Evolutionary conservation across 805 yeast genomes (phyloP).

Genomic region (Brettanomyces custersianus): DNA sequence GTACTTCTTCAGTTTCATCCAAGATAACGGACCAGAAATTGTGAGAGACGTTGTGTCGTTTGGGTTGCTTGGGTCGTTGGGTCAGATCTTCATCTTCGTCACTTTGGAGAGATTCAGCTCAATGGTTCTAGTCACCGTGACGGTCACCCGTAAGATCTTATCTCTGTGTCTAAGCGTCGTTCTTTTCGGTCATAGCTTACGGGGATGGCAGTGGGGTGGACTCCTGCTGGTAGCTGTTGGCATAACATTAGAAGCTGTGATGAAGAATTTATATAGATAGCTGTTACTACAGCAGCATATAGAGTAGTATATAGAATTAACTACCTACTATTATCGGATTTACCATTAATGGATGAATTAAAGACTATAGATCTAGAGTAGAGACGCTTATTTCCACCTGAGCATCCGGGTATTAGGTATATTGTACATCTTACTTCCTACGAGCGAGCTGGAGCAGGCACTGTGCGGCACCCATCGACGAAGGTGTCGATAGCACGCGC

Average conservation of each 20-base stretch:
- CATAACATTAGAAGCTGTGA: slow-evolving; percentile 68
- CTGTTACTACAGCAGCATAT: too few species aligned
- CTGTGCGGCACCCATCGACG: slow-evolving; percentile 39
- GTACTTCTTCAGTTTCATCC: slow-evolving; percentile 41
- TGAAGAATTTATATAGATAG: background rate
- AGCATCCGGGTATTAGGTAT: too few species aligned
- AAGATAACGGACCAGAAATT: slow-evolving; percentile 40
- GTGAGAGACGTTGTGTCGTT: slow-evolving; percentile 53
- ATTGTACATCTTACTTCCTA: too few species aligned
- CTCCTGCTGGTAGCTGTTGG: slow-evolving; percentile 76
- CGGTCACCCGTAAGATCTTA: slow-evolving; percentile 93
- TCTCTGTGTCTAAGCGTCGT: slow-evolving; percentile 88
- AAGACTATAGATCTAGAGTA: too few species aligned
- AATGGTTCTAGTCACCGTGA: slow-evolving; percentile 77
- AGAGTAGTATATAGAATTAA: too few species aligned
- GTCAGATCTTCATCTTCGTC: slow-evolving; percentile 87
- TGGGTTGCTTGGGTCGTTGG: slow-evolving; percentile 77
- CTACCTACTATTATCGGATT: too few species aligned
- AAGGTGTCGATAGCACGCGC: slow-evolving; percentile 33
- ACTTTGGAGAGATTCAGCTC: slow-evolving; percentile 84
- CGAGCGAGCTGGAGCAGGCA: slow-evolving; percentile 34
- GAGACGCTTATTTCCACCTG: too few species aligned
- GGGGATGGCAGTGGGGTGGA: slow-evolving; percentile 66
- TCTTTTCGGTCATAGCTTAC: slow-evolving; percentile 73
- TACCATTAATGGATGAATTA: too few species aligned